These are phyloP conservation scores for Salix koriyanagi DNA, from an alignment of 345 rosid genomes.

Conservation along the genomic window DNA sequence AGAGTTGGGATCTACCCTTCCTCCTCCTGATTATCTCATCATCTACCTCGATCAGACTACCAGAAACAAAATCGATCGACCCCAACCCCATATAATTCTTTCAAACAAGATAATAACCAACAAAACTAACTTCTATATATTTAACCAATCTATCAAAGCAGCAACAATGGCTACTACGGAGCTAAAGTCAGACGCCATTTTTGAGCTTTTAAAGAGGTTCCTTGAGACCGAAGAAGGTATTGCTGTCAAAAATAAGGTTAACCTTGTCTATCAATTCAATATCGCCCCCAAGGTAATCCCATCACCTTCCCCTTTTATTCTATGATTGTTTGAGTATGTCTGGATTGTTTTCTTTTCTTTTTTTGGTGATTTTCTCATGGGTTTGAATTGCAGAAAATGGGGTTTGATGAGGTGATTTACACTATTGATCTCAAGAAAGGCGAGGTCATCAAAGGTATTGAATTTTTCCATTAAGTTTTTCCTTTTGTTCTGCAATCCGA, in stretches of 20 bases:
- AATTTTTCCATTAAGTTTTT: neutral
- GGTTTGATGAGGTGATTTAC: constrained; percentile 70
- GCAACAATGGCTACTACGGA: constrained; percentile 42
- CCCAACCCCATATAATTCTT: neutral
- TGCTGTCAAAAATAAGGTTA: constrained; percentile 56
- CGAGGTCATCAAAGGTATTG: constrained; percentile 74
- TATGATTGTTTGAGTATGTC: neutral
- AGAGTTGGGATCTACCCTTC: neutral
- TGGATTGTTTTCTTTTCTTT: neutral
- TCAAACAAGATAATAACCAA: neutral
- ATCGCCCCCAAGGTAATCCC: constrained; percentile 78
- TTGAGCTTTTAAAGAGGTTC: constrained; percentile 70
- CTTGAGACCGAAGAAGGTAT: constrained; percentile 70
- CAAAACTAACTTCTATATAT: neutral
- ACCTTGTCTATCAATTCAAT: constrained; percentile 84
- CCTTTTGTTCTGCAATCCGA: neutral
- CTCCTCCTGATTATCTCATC: neutral
- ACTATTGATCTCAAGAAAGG: constrained; percentile 92
- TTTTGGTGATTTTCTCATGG: neutral
- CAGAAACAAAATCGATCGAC: neutral
- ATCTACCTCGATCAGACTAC: neutral
- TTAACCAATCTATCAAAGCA: neutral
- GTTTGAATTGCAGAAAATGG: constrained; percentile 60
- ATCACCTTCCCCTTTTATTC: neutral
- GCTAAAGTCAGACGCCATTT: constrained; percentile 63